Base-by-base conservation (phyloP, 1,284 basidiomycete genomes). In the Cryptococcus amylolentus region DNA sequence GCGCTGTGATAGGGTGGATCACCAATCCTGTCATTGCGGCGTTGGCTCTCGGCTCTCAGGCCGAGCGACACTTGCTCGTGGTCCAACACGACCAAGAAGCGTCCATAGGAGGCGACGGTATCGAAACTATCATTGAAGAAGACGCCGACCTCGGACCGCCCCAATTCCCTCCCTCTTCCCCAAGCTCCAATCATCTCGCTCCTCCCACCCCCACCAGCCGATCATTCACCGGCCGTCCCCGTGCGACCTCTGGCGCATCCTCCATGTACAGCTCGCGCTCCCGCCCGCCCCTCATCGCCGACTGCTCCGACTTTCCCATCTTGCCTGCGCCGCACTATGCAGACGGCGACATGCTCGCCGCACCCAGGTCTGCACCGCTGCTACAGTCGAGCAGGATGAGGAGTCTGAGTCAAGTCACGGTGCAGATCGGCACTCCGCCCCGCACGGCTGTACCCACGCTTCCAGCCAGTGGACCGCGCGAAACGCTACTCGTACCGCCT, bases 11-110 rank as follows among this genome's bases (percentile, higher is more conserved):
- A 2, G 77, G 76, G 3, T 71, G 72, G 68, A 55, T 77, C 41
- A 77, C 76, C n/a, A 78, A 78, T 62, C 77, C 77, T 0, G 60
- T 78, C 28, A 77, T 78, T 49, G 76, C 77, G 0, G 54, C 64
- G 3, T 55, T 78, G n/a, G 75, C 76, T 1, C 61, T 78, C 12
- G 77, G 77, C 1, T 71, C 69, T 56, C 76, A 78, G 58, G 71
- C 77, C 38, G 72, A 75, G 47, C 67, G 73, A 56, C 71, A 76
- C 58, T 62, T 77, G n/a, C 43, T 77, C 26, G 64, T 72, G 16
- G 60, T 74, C 0, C 60, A n/a, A 54, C 55, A 18, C 63, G 56
- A 49, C 6, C 58, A 52, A 35, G 52, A 51, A 3, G 41, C 23
- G 6, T 38, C 20, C 3, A 43, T 46, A 47, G 45, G 41, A 18